Conservation (phyloP, 345 rosid species). For the Eucalyptus pauciflora region DNA sequence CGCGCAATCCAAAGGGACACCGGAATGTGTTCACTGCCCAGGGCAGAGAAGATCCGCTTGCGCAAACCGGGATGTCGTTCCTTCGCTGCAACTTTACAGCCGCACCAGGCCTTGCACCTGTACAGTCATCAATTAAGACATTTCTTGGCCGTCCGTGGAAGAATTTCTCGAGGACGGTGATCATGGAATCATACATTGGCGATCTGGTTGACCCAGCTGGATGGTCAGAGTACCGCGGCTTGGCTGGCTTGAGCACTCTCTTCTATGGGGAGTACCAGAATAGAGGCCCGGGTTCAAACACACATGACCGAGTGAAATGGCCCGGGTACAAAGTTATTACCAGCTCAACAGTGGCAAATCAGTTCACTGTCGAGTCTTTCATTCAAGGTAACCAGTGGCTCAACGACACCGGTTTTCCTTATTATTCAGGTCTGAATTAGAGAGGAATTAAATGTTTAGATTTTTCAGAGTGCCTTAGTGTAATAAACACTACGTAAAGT, state of each 20-base stretch:
- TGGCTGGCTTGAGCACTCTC: background rate
- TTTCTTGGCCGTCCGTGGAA: conserved; percentile 19
- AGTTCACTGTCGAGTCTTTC: conserved; percentile 10
- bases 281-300: conserved; percentile 14
- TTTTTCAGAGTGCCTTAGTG: too few relatives aligned
- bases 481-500: too few relatives aligned
- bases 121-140: background rate
- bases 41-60: background rate
- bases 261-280: conserved; percentile 26
- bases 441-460: background rate
- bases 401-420: background rate
- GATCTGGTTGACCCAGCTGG: background rate
- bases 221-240: background rate
- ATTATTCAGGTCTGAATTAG: background rate
- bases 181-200: background rate
- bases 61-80: conserved; percentile 1
- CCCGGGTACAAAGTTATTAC: conserved; percentile 11
- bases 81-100: conserved; percentile 4
- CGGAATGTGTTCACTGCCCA: conserved; percentile 10
- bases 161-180: background rate
- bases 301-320: conserved; percentile 20
- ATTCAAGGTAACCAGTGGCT: conserved; percentile 5
- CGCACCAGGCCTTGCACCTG: background rate
- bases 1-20: background rate
- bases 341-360: conserved; percentile 4